Conservation (phyloP, 1,139 yeast genomes). For the Eremothecium sinecaudum region DNA sequence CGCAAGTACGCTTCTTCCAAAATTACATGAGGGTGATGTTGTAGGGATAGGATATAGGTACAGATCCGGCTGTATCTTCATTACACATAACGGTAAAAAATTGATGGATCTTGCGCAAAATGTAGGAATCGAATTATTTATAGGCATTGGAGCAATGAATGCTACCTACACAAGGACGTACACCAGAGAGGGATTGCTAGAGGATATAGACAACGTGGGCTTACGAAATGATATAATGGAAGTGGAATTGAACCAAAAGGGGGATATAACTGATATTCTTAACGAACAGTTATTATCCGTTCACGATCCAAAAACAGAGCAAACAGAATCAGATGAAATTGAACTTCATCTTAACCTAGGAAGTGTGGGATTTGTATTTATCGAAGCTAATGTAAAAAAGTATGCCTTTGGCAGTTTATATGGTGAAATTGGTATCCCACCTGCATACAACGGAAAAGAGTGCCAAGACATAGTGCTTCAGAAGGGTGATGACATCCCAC, state of each 20-base stretch:
- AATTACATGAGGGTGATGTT: slow-evolving; percentile 73
- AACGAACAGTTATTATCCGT: slow-evolving; percentile 19
- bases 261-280: slow-evolving; percentile 16
- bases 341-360: slow-evolving; percentile 78
- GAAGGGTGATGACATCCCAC: slow-evolving; percentile 68
- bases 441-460: slow-evolving; percentile 50
- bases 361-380: slow-evolving; percentile 84
- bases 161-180: slow-evolving; percentile 31
- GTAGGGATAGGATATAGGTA: slow-evolving; percentile 87
- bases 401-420: slow-evolving; percentile 80
- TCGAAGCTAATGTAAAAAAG: slow-evolving; percentile 82
- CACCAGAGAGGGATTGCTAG: slow-evolving; percentile 29
- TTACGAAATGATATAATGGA: slow-evolving; percentile 18
- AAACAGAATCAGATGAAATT: slow-evolving; percentile 27
- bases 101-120: slow-evolving; percentile 76
- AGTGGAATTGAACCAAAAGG: slow-evolving; percentile 15
- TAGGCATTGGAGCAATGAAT: slow-evolving; percentile 29
- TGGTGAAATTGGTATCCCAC: slow-evolving; percentile 70
- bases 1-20: slow-evolving; percentile 66
- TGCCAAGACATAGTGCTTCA: slow-evolving; percentile 53
- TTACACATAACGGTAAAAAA: slow-evolving; percentile 85
- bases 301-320: slow-evolving; percentile 18
- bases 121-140: slow-evolving; percentile 62
- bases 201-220: slow-evolving; percentile 29
- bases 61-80: slow-evolving; percentile 70